These are phyloP conservation scores for Cyberlindnera euphorbiae DNA, from an alignment of 805 yeast genomes.

Conservation along the genomic window DNA sequence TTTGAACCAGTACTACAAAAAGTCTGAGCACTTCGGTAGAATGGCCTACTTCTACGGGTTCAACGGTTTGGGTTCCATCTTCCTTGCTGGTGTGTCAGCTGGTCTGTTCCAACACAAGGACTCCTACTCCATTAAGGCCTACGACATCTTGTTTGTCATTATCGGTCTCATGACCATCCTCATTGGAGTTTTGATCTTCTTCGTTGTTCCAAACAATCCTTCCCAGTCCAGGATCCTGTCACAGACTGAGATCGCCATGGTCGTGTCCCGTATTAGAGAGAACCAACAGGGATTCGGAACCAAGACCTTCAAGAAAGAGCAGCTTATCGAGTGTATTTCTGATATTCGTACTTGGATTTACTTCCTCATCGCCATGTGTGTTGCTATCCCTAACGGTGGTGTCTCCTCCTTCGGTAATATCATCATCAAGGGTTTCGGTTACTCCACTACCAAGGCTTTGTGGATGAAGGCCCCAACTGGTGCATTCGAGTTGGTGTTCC, in stretches of 20 bases:
- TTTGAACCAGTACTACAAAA: conserved; percentile 16
- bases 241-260: conserved; percentile 35
- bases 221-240: conserved; percentile 33
- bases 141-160: conserved; percentile 50
- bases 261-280: conserved; percentile 39
- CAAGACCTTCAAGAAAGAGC: conserved; percentile 33
- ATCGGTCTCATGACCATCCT: conserved; percentile 49
- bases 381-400: conserved; percentile 41
- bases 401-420: conserved; percentile 39
- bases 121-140: conserved; percentile 35
- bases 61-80: conserved; percentile 33
- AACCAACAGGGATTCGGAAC: conserved; percentile 43
- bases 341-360: conserved; percentile 40
- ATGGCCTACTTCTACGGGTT: conserved; percentile 28
- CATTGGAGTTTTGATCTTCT: conserved; percentile 35
- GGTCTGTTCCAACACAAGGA: conserved; percentile 27
- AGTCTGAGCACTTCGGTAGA: conserved; percentile 29
- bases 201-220: conserved; percentile 47
- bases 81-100: conserved; percentile 44
- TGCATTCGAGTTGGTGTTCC: conserved; percentile 34
- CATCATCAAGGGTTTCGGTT: conserved; percentile 36
- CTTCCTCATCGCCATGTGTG: conserved; percentile 29
- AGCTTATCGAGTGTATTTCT: conserved; percentile 21
- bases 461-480: conserved; percentile 29
- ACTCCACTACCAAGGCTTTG: conserved; percentile 31